These are phyloP conservation scores for Crucihimalaya himalaica DNA, from an alignment of 345 rosid genomes.

Conservation along the genomic window DNA sequence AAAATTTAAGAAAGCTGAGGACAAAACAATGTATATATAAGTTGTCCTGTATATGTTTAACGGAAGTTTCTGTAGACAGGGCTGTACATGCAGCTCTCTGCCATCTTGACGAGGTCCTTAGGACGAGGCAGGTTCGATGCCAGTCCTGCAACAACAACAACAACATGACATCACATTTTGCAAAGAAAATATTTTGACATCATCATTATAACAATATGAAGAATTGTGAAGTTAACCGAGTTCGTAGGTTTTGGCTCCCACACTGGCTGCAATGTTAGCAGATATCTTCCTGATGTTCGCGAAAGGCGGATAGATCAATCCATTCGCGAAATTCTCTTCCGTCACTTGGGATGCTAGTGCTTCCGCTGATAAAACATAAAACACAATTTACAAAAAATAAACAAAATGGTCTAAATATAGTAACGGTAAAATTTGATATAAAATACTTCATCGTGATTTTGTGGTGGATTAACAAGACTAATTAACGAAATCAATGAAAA, in stretches of 20 bases:
- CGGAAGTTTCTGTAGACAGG: constrained; percentile 82
- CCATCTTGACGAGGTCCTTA: constrained; percentile 66
- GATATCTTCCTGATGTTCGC: constrained; percentile 87
- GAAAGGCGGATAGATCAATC: constrained; percentile 88
- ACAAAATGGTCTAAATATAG: background rate
- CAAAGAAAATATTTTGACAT: background rate
- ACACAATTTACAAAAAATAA: background rate
- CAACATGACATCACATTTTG: constrained; percentile 4
- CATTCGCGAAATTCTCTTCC: constrained; percentile 61
- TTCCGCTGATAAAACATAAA: constrained; percentile 60
- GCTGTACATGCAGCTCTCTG: constrained; percentile 98
- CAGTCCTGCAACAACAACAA: constrained; percentile 51
- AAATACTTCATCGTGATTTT: background rate
- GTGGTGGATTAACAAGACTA: background rate
- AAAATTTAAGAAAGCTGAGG: background rate
- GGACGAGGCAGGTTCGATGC: constrained; percentile 94
- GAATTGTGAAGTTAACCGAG: constrained; percentile 60
- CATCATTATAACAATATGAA: background rate
- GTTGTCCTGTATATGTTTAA: no score
- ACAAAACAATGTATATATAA: no score
- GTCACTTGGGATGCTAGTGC: constrained; percentile 82
- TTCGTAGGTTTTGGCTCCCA: constrained; percentile 87
- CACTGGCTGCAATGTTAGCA: constrained; percentile 82
- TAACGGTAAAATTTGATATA: background rate
- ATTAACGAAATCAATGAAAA: background rate